Evolutionary conservation across 768 basidiomycete species (phyloP).

Genomic region (Terana coerulea): DNA sequence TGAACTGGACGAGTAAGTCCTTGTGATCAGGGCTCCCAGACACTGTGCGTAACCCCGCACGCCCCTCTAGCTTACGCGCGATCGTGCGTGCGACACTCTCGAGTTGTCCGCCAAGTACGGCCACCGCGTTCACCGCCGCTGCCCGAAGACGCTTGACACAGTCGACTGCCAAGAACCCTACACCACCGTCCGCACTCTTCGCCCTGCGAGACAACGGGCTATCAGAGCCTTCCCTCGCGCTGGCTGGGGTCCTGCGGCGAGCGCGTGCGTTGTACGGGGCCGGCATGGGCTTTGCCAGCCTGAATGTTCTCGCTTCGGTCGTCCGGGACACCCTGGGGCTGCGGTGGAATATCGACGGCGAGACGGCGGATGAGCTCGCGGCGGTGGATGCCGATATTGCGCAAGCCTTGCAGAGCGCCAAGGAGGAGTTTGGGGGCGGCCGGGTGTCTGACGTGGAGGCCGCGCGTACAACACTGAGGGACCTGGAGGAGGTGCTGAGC

Average conservation of each 20-base stretch:
- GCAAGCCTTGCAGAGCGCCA: conserved; percentile 79
- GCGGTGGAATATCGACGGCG: conserved; percentile 59
- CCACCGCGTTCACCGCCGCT: conserved; percentile 55
- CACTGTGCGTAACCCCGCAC: conserved; percentile 4
- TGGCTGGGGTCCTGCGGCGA: conserved; percentile 48
- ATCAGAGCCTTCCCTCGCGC: conserved; percentile 46
- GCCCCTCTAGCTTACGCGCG: conserved; percentile 59
- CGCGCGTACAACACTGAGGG: conserved; percentile 46
- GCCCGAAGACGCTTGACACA: conserved; percentile 46
- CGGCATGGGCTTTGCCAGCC: conserved; percentile 67
- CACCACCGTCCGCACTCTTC: conserved; percentile 44
- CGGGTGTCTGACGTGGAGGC: conserved; percentile 42
- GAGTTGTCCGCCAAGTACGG: conserved; percentile 57
- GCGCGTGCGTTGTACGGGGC: conserved; percentile 71
- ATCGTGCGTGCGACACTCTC: conserved; percentile 66
- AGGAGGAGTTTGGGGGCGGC: conserved; percentile 53
- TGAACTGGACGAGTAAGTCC: conserved; percentile 60
- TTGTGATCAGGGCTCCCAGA: not conserved
- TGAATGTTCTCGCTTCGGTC: conserved; percentile 51
- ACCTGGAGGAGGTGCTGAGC: conserved; percentile 47
- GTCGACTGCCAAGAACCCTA: conserved; percentile 33
- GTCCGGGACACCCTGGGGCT: conserved; percentile 57
- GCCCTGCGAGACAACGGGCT: conserved; percentile 34
- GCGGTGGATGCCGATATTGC: conserved; percentile 71
- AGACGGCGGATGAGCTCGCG: conserved; percentile 53